Base-by-base conservation (phyloP, 768 basidiomycete genomes). In the Rickenella mellea region DNA sequence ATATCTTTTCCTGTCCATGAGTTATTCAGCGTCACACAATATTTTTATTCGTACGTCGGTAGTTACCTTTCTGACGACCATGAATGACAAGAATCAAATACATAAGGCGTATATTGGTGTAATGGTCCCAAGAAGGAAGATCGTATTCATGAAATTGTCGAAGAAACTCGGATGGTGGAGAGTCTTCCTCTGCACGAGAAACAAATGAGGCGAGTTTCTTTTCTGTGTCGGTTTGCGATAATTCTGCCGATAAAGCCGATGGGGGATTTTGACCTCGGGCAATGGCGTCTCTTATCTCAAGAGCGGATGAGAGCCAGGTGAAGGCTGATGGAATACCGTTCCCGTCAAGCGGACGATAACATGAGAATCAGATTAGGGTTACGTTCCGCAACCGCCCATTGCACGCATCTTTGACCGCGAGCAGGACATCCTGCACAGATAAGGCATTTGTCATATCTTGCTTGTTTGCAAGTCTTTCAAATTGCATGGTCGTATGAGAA, bases 381-480 rank as follows among this genome's bases (percentile, higher is more conserved):
- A 39, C 33, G 36, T 30, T 12, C 25, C 14, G 27, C 14, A 27
- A 15, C 19, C 27, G 43, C 2, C 38, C 27, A 14, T 39, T 17
- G 4, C 6, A 41, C 17, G n/a, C 21, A 15, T 12, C 64, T 68
- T 57, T 67, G 66, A 48, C 65, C 14, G 39, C 27, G 6, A 28
- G 25, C n/a, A 25, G 12, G 52, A 83, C 66, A 41, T 75, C 68
- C 44, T 69, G 64, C 2, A 73, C 55, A 25, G 68, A 60, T 54
- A 74, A 63, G 27, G 68, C 64, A 44, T 70, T 67, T 12, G 77
- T 69, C 29, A 69, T 45, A 57, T 83, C 79, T 52, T 73, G 70
- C 59, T 82, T 81, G 58, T 77, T 80, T 44, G 74, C 78, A 22
- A 82, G 66, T n/a, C n/a, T n/a, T n/a, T n/a, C n/a, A n/a, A n/a